These are phyloP conservation scores for Trichoderma atrobrunneum DNA, from an alignment of 2,329 filamentous ascomycete genomes.

Conservation along the genomic window DNA sequence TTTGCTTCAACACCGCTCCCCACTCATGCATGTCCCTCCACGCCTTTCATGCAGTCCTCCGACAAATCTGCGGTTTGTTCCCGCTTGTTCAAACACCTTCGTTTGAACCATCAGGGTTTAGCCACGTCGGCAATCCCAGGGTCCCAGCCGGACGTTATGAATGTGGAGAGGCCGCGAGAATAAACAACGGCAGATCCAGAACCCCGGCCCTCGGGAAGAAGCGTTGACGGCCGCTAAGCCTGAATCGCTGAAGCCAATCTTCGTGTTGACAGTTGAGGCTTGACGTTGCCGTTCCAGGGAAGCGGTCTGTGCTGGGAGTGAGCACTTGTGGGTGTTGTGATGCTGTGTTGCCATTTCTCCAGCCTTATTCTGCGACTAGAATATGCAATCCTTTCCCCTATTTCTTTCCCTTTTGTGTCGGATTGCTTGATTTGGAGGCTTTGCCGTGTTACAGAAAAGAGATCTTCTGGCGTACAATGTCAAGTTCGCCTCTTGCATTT, in stretches of 20 bases:
- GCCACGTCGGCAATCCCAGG: background rate
- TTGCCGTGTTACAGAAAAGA: background rate
- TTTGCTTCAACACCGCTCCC: background rate
- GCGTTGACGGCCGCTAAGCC: background rate
- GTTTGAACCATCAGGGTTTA: background rate
- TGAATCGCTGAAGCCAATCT: background rate
- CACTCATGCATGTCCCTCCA: background rate
- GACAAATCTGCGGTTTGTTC: background rate
- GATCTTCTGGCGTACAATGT: background rate
- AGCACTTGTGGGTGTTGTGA: background rate
- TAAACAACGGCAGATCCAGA: background rate
- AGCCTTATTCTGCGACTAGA: background rate
- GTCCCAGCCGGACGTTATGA: background rate
- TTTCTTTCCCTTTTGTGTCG: background rate
- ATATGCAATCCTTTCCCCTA: background rate
- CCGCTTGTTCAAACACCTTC: constrained; percentile 6
- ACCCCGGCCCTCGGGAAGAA: background rate
- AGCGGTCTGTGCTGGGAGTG: background rate
- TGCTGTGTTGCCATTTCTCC: background rate
- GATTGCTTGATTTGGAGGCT: background rate
- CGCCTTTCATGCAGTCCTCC: background rate
- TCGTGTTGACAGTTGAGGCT: background rate
- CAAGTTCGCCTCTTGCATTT: background rate
- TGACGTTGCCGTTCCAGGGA: background rate
- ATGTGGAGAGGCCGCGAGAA: background rate